A percentile compares a stretch with the other conserved stretches of the same genome.
Conservation (phyloP, 805 yeast species). For the Ogataea salicorniae region DNA sequence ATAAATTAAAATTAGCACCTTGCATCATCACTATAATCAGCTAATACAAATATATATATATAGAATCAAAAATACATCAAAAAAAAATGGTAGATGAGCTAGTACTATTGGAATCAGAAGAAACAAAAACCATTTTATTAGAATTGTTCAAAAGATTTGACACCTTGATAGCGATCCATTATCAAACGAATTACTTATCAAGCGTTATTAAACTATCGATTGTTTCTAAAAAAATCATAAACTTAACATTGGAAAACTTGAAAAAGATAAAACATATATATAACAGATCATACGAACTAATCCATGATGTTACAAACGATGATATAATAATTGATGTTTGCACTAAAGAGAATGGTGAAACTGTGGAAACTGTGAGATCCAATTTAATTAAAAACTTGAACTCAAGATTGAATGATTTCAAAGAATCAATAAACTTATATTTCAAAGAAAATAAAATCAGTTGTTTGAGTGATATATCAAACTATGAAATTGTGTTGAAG, state of each 20-base stretch:
- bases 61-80: too few relatives aligned
- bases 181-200: slow-evolving; percentile 20
- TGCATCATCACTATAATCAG: too few relatives aligned
- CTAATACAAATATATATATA: too few relatives aligned
- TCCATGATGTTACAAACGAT: slow-evolving; percentile 6
- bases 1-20: too few relatives aligned
- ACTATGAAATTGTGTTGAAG: slow-evolving; percentile 3
- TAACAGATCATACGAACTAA: slow-evolving; percentile 13
- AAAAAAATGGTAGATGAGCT: too few relatives aligned
- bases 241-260: slow-evolving; percentile 7
- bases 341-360: slow-evolving; percentile 1
- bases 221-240: slow-evolving; percentile 12
- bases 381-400: slow-evolving; percentile 11
- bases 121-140: background rate
- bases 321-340: slow-evolving; percentile 15
- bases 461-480: slow-evolving; percentile 6
- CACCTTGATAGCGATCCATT: slow-evolving; percentile 18
- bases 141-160: slow-evolving; percentile 15
- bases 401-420: slow-evolving; percentile 7
- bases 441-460: background rate
- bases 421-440: slow-evolving; percentile 4
- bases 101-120: too few relatives aligned
- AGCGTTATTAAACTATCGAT: slow-evolving; percentile 12
- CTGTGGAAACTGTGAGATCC: slow-evolving; percentile 3
- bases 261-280: slow-evolving; percentile 14